A percentile compares a stretch with the other conserved stretches of the same genome.
Conservation (phyloP, 2,329 filamentous ascomycete species). For the Colletotrichum eleusines region DNA sequence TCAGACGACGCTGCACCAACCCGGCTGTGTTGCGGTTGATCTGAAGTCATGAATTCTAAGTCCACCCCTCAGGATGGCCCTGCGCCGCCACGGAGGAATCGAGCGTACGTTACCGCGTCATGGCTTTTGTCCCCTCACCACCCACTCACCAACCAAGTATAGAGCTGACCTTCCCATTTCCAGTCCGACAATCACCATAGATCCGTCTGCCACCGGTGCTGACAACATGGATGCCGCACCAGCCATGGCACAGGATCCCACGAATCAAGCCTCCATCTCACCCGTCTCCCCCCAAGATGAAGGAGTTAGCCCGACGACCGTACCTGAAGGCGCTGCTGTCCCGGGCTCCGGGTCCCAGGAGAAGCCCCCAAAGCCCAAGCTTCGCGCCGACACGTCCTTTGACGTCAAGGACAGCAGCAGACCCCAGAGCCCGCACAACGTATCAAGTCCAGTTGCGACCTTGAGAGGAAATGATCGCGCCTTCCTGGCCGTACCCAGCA, state of each 20-base stretch:
- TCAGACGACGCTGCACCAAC: conserved; percentile 27
- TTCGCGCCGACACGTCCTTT: conserved; percentile 69
- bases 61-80: conserved; percentile 34
- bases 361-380: conserved; percentile 53
- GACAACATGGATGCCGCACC: conserved; percentile 45
- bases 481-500: conserved; percentile 76
- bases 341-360: conserved; percentile 46
- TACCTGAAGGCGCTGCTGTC: conserved; percentile 49
- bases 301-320: conserved; percentile 55
- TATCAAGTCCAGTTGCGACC: conserved; percentile 69
- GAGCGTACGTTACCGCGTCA: conserved; percentile 52
- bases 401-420: conserved; percentile 69
- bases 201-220: conserved; percentile 58
- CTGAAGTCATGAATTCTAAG: conserved; percentile 35
- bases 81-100: conserved; percentile 47
- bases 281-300: conserved; percentile 56
- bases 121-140: neutral
- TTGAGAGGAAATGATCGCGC: conserved; percentile 59
- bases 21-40: conserved; percentile 27
- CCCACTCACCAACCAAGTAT: neutral
- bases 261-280: conserved; percentile 47
- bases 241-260: conserved; percentile 48
- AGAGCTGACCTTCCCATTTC: conserved; percentile 35
- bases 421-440: conserved; percentile 79
- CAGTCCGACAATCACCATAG: conserved; percentile 68